These are phyloP conservation scores for Anisodus tanguticus DNA, from an alignment of 257 asterid genomes.

Conservation along the genomic window DNA sequence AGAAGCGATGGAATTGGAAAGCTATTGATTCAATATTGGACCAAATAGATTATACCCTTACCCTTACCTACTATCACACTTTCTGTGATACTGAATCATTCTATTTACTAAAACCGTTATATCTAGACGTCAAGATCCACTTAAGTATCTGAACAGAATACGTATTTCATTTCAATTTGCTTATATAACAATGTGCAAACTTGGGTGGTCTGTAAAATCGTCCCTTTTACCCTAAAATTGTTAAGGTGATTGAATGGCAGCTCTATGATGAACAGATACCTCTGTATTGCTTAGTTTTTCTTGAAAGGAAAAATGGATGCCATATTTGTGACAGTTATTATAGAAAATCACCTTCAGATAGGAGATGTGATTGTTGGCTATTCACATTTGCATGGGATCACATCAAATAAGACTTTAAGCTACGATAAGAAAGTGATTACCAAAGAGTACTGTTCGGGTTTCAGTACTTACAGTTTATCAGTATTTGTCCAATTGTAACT, in stretches of 20 bases:
- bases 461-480: neutral
- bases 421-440: neutral
- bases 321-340: neutral
- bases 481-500: neutral
- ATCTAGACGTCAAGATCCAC: neutral
- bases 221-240: neutral
- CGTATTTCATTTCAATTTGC: neutral
- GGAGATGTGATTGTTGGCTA: neutral
- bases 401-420: neutral
- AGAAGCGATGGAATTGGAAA: neutral
- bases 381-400: neutral
- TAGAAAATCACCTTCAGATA: neutral
- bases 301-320: neutral
- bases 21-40: neutral
- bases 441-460: neutral
- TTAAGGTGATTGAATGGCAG: neutral
- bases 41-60: neutral
- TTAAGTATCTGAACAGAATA: neutral
- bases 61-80: neutral
- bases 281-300: neutral
- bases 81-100: neutral
- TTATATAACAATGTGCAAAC: neutral
- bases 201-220: neutral
- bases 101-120: neutral
- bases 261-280: neutral